Evolutionary conservation across 2,329 filamentous ascomycete genomes (phyloP).

Genomic region (Colletotrichum cereale): DNA sequence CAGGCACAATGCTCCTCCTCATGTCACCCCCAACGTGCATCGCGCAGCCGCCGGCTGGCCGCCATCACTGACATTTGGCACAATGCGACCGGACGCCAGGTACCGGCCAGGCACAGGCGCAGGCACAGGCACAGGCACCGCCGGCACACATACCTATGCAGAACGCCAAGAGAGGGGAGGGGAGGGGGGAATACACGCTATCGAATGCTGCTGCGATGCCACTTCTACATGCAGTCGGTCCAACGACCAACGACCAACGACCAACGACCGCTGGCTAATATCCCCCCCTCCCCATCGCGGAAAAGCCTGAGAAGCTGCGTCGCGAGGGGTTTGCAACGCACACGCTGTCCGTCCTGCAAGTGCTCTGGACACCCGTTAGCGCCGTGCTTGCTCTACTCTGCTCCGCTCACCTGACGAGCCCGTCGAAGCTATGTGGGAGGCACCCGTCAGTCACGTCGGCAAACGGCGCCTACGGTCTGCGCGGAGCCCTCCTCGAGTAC

Average conservation of each 20-base stretch:
- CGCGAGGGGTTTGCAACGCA: conserved; percentile 27
- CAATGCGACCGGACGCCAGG: conserved; percentile 8
- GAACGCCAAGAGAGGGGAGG: not conserved
- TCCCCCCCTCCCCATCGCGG: conserved; percentile 1
- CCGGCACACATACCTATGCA: no score
- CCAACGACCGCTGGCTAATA: not conserved
- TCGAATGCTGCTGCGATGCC: conserved; percentile 20
- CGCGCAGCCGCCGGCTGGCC: conserved; percentile 20
- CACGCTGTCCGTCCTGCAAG: conserved; percentile 26
- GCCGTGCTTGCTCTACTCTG: not conserved
- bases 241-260: not conserved
- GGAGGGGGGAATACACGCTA: conserved; percentile 12
- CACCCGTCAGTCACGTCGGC: conserved; percentile 1
- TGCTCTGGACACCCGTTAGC: conserved; percentile 20
- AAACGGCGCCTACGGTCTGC: conserved; percentile 22
- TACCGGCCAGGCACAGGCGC: conserved; percentile 2
- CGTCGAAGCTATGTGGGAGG: not conserved
- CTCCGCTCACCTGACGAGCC: conserved; percentile 1
- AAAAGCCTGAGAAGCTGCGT: not conserved
- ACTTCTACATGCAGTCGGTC: not conserved
- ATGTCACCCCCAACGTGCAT: not conserved
- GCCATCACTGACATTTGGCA: conserved; percentile 21
- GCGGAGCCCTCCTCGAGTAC: not conserved
- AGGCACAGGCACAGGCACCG: conserved; percentile 11
- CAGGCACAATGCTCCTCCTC: not conserved